Percentiles rank a stretch among this genome's conserved stretches.
phyloP scores from a whole-genome alignment of 139 green algal species.

The Bryopsis sp. region DNA sequence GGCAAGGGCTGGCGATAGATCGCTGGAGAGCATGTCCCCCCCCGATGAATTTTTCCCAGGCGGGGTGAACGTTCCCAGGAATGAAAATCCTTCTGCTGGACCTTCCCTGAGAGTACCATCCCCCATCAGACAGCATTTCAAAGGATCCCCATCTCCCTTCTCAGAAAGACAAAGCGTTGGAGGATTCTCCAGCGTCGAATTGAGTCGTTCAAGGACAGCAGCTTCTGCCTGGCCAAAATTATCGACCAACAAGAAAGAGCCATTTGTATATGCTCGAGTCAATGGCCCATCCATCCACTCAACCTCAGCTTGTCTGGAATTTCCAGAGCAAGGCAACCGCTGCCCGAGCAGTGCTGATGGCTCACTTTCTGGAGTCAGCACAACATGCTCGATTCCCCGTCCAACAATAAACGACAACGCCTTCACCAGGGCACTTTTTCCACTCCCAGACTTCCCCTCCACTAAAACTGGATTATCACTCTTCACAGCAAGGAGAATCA shows the following conservation, averaged over 20 bases:
- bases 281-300: constrained; percentile 26
- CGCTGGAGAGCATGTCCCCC: neutral
- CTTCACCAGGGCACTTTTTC: neutral
- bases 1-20: constrained; percentile 25
- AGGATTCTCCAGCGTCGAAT: constrained; percentile 28
- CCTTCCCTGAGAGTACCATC: neutral
- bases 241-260: constrained; percentile 24
- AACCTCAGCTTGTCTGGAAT: neutral
- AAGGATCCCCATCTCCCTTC: constrained; percentile 19
- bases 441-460: neutral
- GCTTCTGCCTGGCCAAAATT: constrained; percentile 25
- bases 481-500: neutral
- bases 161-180: constrained; percentile 23
- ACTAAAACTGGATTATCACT: neutral
- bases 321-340: constrained; percentile 13
- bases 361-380: constrained; percentile 25
- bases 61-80: constrained; percentile 9
- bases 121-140: neutral
- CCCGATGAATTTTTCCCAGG: neutral
- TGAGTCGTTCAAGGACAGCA: constrained; percentile 28
- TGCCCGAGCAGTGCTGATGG: constrained; percentile 28
- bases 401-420: neutral
- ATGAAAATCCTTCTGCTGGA: constrained; percentile 1
- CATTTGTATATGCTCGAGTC: constrained; percentile 22
- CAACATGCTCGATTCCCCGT: neutral